These are phyloP conservation scores for Erodium trifolium DNA, from an alignment of 441 rosid species.

Conservation along the genomic window DNA sequence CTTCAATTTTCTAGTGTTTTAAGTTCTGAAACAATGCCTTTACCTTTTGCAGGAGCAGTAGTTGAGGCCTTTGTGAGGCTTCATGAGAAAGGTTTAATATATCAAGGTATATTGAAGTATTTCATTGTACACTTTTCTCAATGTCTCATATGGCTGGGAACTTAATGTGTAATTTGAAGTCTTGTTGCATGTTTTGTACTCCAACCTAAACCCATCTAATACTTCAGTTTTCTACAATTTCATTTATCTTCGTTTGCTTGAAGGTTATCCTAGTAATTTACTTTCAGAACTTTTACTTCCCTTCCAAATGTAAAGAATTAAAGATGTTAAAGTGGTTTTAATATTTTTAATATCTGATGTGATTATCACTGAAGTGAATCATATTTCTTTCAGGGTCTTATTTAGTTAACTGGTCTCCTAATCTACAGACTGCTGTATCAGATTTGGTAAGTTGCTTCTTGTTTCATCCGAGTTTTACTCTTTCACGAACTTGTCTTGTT, in stretches of 20 bases:
- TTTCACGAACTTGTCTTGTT: constrained; percentile 13
- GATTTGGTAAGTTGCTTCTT: constrained; percentile 59
- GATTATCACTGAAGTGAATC: constrained; percentile 11
- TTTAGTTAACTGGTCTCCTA: constrained; percentile 99
- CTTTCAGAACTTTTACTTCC: background rate
- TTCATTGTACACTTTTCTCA: constrained; percentile 9
- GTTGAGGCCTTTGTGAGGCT: constrained; percentile 86
- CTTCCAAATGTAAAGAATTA: constrained; percentile 8
- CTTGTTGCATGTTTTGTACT: background rate
- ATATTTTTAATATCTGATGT: constrained; percentile 5
- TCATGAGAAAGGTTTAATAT: constrained; percentile 89
- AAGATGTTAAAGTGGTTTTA: background rate
- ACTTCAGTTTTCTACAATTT: background rate
- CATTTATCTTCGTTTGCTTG: background rate
- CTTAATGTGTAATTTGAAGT: background rate
- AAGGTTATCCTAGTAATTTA: background rate
- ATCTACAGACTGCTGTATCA: constrained; percentile 96
- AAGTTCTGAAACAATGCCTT: constrained; percentile 25
- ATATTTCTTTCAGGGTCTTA: constrained; percentile 65
- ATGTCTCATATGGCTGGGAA: constrained; percentile 4
- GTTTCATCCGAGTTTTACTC: constrained; percentile 18
- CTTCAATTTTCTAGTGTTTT: constrained; percentile 9
- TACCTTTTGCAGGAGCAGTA: constrained; percentile 64
- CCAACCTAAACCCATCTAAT: background rate
- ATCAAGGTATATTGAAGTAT: constrained; percentile 50